Evolutionary conservation across 1,284 basidiomycete species (phyloP).

Genomic region (Cutaneotrichosporon sp.): DNA sequence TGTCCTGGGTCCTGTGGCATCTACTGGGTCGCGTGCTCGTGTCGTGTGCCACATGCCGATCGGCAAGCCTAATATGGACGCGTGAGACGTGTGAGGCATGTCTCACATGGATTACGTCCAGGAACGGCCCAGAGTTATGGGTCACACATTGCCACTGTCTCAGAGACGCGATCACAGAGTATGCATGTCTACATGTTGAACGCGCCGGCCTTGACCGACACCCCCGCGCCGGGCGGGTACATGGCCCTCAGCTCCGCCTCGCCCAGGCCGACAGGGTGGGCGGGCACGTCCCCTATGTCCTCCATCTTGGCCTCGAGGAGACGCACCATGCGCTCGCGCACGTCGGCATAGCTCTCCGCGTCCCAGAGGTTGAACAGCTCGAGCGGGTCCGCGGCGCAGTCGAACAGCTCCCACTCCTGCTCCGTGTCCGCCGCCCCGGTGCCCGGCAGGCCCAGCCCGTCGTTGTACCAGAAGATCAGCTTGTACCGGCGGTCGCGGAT

Average conservation of each 20-base stretch:
- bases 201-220: slow-evolving; percentile 11
- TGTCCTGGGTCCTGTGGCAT: no score
- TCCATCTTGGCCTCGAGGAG: slow-evolving; percentile 29
- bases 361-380: slow-evolving; percentile 31
- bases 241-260: slow-evolving; percentile 7
- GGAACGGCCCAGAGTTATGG: no score
- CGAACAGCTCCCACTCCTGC: slow-evolving; percentile 33
- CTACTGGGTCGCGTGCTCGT: no score
- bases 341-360: slow-evolving; percentile 10
- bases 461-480: slow-evolving; percentile 32
- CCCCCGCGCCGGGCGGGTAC: slow-evolving; percentile 12
- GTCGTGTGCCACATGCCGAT: no score
- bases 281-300: slow-evolving; percentile 28
- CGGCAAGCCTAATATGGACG: no score
- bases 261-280: slow-evolving; percentile 19
- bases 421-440: slow-evolving; percentile 19
- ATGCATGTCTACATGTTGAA: slow-evolving; percentile 14
- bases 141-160: not conserved
- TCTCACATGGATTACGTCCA: no score
- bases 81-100: no score
- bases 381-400: slow-evolving; percentile 29
- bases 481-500: slow-evolving; percentile 27
- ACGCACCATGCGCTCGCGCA: slow-evolving; percentile 24
- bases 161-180: not conserved
- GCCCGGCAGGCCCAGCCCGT: slow-evolving; percentile 23